A percentile compares a stretch with the other conserved stretches of the same genome.
Evolutionary conservation across 208 protist genomes (phyloP).

Genomic region (Crithidia brevicula): DNA sequence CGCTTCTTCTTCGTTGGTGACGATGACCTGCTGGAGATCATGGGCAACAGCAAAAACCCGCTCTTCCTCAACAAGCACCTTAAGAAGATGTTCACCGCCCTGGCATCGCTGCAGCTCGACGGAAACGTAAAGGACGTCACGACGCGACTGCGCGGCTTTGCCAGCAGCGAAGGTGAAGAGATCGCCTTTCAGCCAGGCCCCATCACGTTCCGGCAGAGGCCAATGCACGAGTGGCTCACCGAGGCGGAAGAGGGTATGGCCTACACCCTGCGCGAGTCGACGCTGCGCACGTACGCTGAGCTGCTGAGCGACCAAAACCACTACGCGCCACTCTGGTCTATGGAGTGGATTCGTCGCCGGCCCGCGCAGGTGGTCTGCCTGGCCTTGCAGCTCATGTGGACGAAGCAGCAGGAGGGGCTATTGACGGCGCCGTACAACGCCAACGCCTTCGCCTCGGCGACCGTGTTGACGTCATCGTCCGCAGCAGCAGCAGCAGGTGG

Average conservation of each 20-base stretch:
- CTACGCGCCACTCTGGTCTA: slow-evolving; percentile 43
- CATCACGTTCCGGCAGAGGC: slow-evolving; percentile 59
- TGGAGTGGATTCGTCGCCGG: slow-evolving; percentile 89
- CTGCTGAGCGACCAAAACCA: slow-evolving; percentile 29
- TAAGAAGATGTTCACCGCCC: slow-evolving; percentile 99
- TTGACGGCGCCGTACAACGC: slow-evolving; percentile 28
- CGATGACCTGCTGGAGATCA: slow-evolving; percentile 99
- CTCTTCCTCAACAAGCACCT: slow-evolving; percentile 97
- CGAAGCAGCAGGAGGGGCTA: slow-evolving; percentile 80
- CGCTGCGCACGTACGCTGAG: slow-evolving; percentile 47
- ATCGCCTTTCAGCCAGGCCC: slow-evolving; percentile 69
- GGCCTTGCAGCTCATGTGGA: slow-evolving; percentile 94
- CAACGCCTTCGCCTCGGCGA: not conserved
- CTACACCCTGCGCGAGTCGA: slow-evolving; percentile 74
- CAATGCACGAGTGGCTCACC: slow-evolving; percentile 96
- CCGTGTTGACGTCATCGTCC: too few relatives aligned
- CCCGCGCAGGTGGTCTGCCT: slow-evolving; percentile 94
- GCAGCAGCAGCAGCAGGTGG: slow-evolving; percentile 8
- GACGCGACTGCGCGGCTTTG: slow-evolving; percentile 86
- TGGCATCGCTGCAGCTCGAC: slow-evolving; percentile 80
- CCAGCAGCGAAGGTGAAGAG: slow-evolving; percentile 93
- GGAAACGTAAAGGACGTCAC: slow-evolving; percentile 20
- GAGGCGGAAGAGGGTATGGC: slow-evolving; percentile 93
- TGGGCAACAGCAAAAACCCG: slow-evolving; percentile 97
- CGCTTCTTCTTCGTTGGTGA: slow-evolving; percentile 99